A percentile compares a stretch with the other conserved stretches of the same genome.
Conservation (phyloP, 2,329 filamentous ascomycete genomes). For the Aotearoamyces nothofagi region DNA sequence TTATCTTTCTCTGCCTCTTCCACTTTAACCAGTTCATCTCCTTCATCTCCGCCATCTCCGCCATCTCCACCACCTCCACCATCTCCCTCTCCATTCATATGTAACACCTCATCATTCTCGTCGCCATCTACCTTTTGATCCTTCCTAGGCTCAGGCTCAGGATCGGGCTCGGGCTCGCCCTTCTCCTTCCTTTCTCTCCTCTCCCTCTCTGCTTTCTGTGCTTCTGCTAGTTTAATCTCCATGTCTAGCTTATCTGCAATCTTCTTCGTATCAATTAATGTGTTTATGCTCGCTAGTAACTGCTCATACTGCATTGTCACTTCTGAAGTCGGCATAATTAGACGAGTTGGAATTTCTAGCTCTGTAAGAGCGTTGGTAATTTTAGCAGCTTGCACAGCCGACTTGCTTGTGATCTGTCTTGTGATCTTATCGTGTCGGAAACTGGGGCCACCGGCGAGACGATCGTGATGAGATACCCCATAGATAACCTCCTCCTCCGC, state of each 20-base stretch:
- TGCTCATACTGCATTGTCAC: conserved; percentile 59
- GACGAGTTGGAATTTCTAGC: conserved; percentile 52
- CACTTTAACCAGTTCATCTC: conserved; percentile 53
- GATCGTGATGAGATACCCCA: conserved; percentile 74
- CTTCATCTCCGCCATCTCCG: conserved; percentile 39
- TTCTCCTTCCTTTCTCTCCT: conserved; percentile 16
- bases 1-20: conserved; percentile 18
- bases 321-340: conserved; percentile 59
- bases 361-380: conserved; percentile 60
- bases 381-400: conserved; percentile 57
- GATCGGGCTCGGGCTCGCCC: conserved; percentile 6
- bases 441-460: conserved; percentile 69
- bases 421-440: conserved; percentile 78
- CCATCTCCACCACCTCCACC: conserved; percentile 48
- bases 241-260: conserved; percentile 60
- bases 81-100: conserved; percentile 68
- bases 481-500: conserved; percentile 65
- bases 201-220: conserved; percentile 30
- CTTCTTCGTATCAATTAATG: conserved; percentile 59
- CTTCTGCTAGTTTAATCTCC: conserved; percentile 47
- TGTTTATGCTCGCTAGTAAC: conserved; percentile 51
- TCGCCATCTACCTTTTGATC: conserved; percentile 33
- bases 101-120: conserved; percentile 11
- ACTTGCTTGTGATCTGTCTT: conserved; percentile 66
- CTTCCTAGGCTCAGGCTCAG: conserved; percentile 41